Evolutionary conservation across 1,284 basidiomycete species (phyloP).

Genomic region (Phlebopus sp.): DNA sequence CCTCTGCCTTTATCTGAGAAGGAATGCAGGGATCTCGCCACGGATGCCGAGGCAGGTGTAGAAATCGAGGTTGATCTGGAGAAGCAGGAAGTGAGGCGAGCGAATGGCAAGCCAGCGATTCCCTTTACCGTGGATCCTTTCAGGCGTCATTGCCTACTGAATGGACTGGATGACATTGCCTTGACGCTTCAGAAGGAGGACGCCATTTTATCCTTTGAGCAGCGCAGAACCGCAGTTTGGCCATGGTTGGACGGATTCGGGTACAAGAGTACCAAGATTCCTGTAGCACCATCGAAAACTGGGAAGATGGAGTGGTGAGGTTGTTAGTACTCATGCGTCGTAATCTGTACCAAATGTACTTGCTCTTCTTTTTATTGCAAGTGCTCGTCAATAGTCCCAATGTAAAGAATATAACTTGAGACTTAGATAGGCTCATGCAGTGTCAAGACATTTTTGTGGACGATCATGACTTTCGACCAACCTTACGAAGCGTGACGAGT

Average conservation of each 20-base stretch:
- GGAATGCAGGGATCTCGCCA: conserved; percentile 73
- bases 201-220: conserved; percentile 76
- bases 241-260: conserved; percentile 95
- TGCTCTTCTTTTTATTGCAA: not conserved
- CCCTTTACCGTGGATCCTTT: conserved; percentile 83
- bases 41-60: conserved; percentile 77
- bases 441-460: too few species aligned
- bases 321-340: not conserved
- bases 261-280: conserved; percentile 76
- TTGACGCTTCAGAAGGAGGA: conserved; percentile 80
- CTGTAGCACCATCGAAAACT: conserved; percentile 44
- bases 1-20: conserved; percentile 78
- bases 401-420: too few species aligned
- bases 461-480: too few species aligned
- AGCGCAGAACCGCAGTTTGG: conserved; percentile 72
- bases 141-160: conserved; percentile 87
- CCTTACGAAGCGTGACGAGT: too few species aligned
- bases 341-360: conserved; percentile 4
- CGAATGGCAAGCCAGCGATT: conserved; percentile 71
- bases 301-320: conserved; percentile 79
- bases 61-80: conserved; percentile 91
- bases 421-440: too few species aligned
- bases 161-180: conserved; percentile 92
- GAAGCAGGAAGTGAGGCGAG: conserved; percentile 78
- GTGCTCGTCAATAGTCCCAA: too few species aligned